phyloP scores from a whole-genome alignment of 768 basidiomycete species.

The Mycena pura region DNA sequence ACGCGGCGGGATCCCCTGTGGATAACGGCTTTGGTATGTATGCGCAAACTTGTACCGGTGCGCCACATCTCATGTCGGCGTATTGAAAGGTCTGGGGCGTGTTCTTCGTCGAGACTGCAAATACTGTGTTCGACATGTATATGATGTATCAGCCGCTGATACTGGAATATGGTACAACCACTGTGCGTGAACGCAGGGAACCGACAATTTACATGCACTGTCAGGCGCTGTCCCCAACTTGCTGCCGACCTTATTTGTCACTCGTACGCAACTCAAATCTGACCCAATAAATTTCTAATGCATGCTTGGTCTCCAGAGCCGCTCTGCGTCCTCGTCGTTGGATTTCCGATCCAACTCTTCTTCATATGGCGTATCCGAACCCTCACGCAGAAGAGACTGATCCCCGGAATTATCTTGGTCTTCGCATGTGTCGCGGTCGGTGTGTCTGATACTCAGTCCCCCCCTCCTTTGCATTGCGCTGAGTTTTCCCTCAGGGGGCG shows the following conservation, averaged over 20 bases:
- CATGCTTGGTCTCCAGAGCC: no score
- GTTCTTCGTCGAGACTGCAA: background rate
- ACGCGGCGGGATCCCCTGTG: background rate
- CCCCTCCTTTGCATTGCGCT: background rate
- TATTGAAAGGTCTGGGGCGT: background rate
- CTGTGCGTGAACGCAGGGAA: no score
- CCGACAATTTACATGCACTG: background rate
- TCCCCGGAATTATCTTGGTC: background rate
- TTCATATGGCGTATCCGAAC: slow-evolving; percentile 32
- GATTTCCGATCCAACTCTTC: slow-evolving; percentile 34
- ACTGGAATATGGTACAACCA: background rate
- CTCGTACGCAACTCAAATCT: background rate
- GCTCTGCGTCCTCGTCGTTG: slow-evolving; percentile 18
- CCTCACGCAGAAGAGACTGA: slow-evolving; percentile 10
- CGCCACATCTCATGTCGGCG: no score
- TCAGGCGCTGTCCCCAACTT: background rate
- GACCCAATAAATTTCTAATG: background rate
- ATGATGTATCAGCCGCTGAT: slow-evolving; percentile 4
- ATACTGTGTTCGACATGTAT: slow-evolving; percentile 1
- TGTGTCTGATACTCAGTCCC: background rate
- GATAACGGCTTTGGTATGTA: background rate
- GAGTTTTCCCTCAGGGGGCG: background rate
- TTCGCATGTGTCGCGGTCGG: no score
- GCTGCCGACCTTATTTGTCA: slow-evolving; percentile 1
- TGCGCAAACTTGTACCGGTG: no score